Base-by-base conservation (phyloP, 257 asterid genomes). In the Orobanche coerulescens region DNA sequence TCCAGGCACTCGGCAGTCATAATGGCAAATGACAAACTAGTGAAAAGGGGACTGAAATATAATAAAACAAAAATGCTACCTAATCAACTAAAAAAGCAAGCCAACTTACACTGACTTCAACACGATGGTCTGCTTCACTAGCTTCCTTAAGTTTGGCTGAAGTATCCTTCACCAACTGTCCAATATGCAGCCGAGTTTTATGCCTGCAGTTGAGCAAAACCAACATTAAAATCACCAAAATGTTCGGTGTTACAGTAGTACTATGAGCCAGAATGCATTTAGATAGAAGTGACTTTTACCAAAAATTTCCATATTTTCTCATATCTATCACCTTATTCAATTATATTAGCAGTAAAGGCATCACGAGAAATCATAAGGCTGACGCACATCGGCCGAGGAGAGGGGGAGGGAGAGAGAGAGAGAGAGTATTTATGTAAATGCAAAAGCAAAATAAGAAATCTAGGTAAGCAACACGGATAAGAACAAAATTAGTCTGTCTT, bases 131-230 rank as follows among this genome's bases (percentile, higher is more conserved):
- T 58, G 78, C 60, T 68, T 89, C 94, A 66, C 94, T 89, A 53
- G 89, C 96, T 82, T 82, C 95, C 79, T 82, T 89, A 57, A 89
- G 91, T 75, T 87, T 82, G 25, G 90, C 84, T 19, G 90, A 82
- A 34, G 95, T 84, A 70, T 87, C 93, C 81, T 90, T 89, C 61
- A 85, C 93, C 61, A 88, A 49, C 66, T 87, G 87, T 22, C 83
- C 88, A 57, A 87, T 79, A 72, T 84, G 94, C 52, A 90, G 74
- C 62, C 95, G 84, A 14, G 94, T 82, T 78, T 90, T 90, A 79
- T 80, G 95, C 77, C 96, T 91, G 82, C 68, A 59, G 56, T 71
- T 60, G 47, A 61, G 51, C 26, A 63, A 16, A 65, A 65, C 58
- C 46, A 59, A 39, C 40, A 54, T 67, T 73, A 62, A 43, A 50